Percentiles rank a stretch among this genome's conserved stretches.
These are phyloP conservation scores for Calycina marina DNA, from an alignment of 2,329 filamentous ascomycete species.

Conservation along the genomic window DNA sequence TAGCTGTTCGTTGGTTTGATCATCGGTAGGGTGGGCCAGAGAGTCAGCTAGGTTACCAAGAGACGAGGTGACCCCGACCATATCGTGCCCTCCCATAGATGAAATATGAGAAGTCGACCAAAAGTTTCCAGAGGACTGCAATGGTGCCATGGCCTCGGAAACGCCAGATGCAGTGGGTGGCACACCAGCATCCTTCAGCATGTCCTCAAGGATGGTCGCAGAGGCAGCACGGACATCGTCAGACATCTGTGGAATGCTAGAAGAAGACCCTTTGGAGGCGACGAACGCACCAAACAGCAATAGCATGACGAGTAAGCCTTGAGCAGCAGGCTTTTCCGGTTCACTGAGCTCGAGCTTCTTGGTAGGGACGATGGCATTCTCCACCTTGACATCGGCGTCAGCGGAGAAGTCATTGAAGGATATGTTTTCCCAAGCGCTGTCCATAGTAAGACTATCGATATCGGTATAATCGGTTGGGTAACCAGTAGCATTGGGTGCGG, in stretches of 20 bases:
- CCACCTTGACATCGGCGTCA: slow-evolving; percentile 46
- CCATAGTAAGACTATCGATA: slow-evolving; percentile 75
- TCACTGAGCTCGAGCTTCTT: slow-evolving; percentile 40
- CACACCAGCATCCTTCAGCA: slow-evolving; percentile 68
- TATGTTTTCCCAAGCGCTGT: slow-evolving; percentile 69
- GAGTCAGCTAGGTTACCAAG: slow-evolving; percentile 53
- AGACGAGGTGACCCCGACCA: slow-evolving; percentile 38
- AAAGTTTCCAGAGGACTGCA: slow-evolving; percentile 35
- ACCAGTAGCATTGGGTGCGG: slow-evolving; percentile 40
- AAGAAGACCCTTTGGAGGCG: slow-evolving; percentile 66
- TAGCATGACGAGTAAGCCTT: slow-evolving; percentile 84
- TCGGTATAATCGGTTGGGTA: slow-evolving; percentile 62
- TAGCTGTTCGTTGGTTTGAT: slow-evolving; percentile 77
- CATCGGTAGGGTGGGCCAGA: slow-evolving; percentile 61
- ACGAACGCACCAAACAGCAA: slow-evolving; percentile 94
- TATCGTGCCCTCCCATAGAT: slow-evolving; percentile 28
- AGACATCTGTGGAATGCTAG: slow-evolving; percentile 61
- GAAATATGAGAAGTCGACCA: slow-evolving; percentile 29
- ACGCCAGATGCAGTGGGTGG: slow-evolving; percentile 27
- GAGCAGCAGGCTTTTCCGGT: slow-evolving; percentile 51
- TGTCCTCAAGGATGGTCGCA: slow-evolving; percentile 62
- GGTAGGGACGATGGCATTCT: slow-evolving; percentile 33
- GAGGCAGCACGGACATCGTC: slow-evolving; percentile 70
- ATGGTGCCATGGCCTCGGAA: slow-evolving; percentile 28
- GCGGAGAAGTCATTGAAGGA: slow-evolving; percentile 58